These are phyloP conservation scores for Piper betle DNA, from an alignment of 164 flowering plant genomes.

Conservation along the genomic window DNA sequence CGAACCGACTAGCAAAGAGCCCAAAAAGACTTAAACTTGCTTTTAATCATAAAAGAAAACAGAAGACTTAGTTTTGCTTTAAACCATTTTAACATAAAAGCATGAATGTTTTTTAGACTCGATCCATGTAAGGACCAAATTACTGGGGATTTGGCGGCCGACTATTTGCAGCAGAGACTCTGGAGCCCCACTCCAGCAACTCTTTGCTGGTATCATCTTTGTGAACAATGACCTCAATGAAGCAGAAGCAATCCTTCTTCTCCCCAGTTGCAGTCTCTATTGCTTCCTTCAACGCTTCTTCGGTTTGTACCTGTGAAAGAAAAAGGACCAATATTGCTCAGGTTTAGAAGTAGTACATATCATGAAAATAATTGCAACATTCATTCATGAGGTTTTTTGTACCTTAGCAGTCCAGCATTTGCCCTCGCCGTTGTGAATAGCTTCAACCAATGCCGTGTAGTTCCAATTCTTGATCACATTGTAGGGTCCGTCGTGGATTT, in stretches of 20 bases:
- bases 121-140: background rate
- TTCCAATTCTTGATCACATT: constrained; percentile 48
- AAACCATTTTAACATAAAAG: no score
- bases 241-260: constrained; percentile 57
- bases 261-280: constrained; percentile 44
- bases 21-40: no score
- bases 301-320: constrained; percentile 36
- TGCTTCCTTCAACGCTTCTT: constrained; percentile 60
- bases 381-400: background rate
- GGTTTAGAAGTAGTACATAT: background rate
- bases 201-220: constrained; percentile 88
- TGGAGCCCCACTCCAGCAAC: constrained; percentile 71
- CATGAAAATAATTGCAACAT: background rate
- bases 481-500: constrained; percentile 28
- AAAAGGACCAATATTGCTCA: background rate
- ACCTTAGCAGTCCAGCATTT: constrained; percentile 39
- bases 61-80: no score
- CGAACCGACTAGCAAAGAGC: no score
- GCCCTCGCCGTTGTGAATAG: constrained; percentile 38
- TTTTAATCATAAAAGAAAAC: no score
- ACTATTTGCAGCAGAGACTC: constrained; percentile 74
- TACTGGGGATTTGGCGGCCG: constrained; percentile 79
- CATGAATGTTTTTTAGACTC: no score
- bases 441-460: constrained; percentile 33
- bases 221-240: constrained; percentile 77